Base-by-base conservation (phyloP, 2,329 filamentous ascomycete species). In the Alternaria sp. region DNA sequence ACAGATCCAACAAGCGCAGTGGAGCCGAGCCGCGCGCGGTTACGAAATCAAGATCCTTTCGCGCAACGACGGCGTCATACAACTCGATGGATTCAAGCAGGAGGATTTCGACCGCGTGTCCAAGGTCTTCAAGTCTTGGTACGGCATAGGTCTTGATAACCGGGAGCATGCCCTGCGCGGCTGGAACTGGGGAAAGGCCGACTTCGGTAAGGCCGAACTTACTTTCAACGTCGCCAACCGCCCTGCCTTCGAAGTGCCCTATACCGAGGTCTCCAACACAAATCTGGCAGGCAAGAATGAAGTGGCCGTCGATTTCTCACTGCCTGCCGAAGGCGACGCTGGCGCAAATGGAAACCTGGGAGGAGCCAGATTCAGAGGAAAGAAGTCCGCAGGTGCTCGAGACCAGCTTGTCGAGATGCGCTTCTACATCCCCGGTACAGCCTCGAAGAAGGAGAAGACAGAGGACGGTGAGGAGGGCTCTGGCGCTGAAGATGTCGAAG, bases 181-280 rank as follows among this genome's bases (percentile, higher is more conserved):
- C 57, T 99, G 95, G 95, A 99, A 99, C 79, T 99, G 95, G 96
- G 95, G 95, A 73, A 99, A 98, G 81, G 92, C 93, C 66, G 95
- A 99, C 74, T 97, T 99, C 77, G 90, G 91, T 63, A 97, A 98
- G 81, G 91, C 93, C 55, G 95, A 99, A 82, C 87, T 99, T 57
- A 88, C 92, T 30, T 99, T 99, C 85, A 98, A 94, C 78, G 95
- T 99, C 38, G 93, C 96, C 77, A 99, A 97, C 80, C 89, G 93
- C 71, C 95, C 95, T 3, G 92, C 94, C 5, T 99, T 99, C 79
- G 95, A 98, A 80, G 89, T 99, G 5, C 94, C 96, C 12, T 99
- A 98, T 82, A 92, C 93, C 47, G 95, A 99, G 79, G 96, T 99
- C 70, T 94, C 92, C 59, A 99, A 99, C 81, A 98, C 95, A 61